Conservation (phyloP, 2,329 filamentous ascomycete species). For the Microascus cirrosus region DNA sequence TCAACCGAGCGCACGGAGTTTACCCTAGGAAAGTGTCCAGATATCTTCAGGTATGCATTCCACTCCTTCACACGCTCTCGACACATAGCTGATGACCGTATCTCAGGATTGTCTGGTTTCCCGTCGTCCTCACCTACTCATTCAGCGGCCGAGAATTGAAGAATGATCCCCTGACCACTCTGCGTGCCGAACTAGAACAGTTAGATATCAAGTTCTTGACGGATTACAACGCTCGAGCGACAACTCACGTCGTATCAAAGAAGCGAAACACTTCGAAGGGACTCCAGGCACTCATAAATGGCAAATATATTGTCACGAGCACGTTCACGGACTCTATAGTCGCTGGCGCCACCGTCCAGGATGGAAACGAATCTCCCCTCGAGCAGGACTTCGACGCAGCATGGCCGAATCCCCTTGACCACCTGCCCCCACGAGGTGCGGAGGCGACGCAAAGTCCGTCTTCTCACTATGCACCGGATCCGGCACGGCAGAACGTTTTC, state of each 20-base stretch:
- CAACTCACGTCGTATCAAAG: conserved; percentile 79
- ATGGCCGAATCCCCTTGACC: conserved; percentile 66
- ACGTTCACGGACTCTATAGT: conserved; percentile 65
- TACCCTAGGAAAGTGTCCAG: conserved; percentile 58
- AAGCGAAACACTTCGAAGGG: conserved; percentile 86
- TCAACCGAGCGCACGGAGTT: conserved; percentile 48
- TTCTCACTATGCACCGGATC: conserved; percentile 62
- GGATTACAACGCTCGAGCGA: conserved; percentile 58
- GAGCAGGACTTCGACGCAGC: conserved; percentile 68
- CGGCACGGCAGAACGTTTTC: conserved; percentile 59
- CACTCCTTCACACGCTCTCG: neutral
- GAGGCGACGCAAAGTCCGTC: conserved; percentile 61
- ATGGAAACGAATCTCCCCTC: conserved; percentile 43
- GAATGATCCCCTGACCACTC: conserved; percentile 48
- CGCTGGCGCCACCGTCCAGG: conserved; percentile 41
- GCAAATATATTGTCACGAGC: conserved; percentile 62
- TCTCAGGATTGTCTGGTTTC: conserved; percentile 63
- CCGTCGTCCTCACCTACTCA: conserved; percentile 72
- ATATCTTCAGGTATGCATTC: conserved; percentile 44
- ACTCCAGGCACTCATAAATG: conserved; percentile 76
- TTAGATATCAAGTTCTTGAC: conserved; percentile 80
- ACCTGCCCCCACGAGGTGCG: conserved; percentile 62
- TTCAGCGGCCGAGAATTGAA: conserved; percentile 62
- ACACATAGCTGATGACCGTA: neutral
- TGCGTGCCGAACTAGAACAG: conserved; percentile 60